A percentile compares a stretch with the other conserved stretches of the same genome.
Conservation (phyloP, 257 asterid genomes). For the Salvia hispanica region DNA sequence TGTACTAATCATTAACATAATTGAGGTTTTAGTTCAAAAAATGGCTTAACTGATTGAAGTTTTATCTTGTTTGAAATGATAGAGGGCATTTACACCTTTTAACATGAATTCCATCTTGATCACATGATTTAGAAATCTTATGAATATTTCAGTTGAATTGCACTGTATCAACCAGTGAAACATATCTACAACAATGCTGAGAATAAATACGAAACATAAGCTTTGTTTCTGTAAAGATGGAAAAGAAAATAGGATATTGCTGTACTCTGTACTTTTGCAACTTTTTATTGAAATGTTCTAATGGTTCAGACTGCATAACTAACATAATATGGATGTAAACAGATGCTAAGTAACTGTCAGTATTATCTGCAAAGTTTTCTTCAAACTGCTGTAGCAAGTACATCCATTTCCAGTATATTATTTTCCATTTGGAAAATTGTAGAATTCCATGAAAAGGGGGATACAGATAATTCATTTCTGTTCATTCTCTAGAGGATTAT, state of each 20-base stretch:
- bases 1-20: too few species aligned
- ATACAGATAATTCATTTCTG: not conserved
- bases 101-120: constrained; percentile 1
- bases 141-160: constrained; percentile 10
- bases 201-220: not conserved
- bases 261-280: not conserved
- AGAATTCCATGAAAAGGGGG: not conserved
- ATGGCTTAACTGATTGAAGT: not conserved
- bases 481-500: not conserved
- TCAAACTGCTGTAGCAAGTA: constrained; percentile 4
- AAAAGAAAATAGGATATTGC: constrained; percentile 4
- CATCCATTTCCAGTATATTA: not conserved
- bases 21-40: not conserved
- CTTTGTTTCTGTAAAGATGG: not conserved
- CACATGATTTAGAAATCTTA: not conserved
- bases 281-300: not conserved
- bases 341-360: not conserved
- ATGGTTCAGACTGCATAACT: not conserved
- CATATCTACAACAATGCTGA: not conserved
- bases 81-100: not conserved
- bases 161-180: not conserved
- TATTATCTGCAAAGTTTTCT: constrained; percentile 6
- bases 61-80: not conserved
- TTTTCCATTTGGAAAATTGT: constrained; percentile 14
- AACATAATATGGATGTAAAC: not conserved